Evolutionary conservation across 2,329 filamentous ascomycete species (phyloP), one percentile per base, ranked within the genome.

Genomic region (Tolypocladium tropicale): DNA sequence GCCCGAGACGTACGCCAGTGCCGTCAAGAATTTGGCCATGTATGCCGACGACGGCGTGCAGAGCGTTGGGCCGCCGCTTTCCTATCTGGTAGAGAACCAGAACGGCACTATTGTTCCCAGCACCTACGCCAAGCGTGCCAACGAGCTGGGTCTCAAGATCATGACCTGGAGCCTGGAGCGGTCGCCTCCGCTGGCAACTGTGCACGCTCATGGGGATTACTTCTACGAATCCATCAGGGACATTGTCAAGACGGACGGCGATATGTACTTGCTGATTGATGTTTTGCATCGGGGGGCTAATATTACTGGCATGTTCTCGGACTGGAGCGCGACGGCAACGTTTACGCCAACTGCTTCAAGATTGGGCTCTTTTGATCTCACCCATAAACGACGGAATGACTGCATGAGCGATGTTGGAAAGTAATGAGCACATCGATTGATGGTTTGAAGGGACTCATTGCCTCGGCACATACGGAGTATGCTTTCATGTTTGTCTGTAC

Each of bases 331-430:
- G 12, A 86, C 85, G 0, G 78, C 82, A 9, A 86, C 84, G 0
- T 89, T 61, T 89, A 87, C 68, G 86, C 85, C 60, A 89, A 87
- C 63, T 89, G 86, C 70, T 83, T 88, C 60, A 78, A 69, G 16
- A 59, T 72, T 9, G 46, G 46, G 2, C 18, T 50, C 16, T 50
- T 32, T 33, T 50, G 18, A 49, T 14, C 25, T 10, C n/a, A n/a
- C n/a, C n/a, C n/a, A n/a, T n/a, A n/a, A n/a, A n/a, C n/a, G 25
- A 30, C 3, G 43, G 9, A 12, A 28, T 48, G 43, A 25, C 6
- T 30, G 23, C 7, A 30, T 10, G 6, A 30, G 46, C 46, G 23
- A 46, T 14, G 41, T 23, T 9, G 14, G 9, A 18, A 28, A 46
- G 23, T 5, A 11, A 49, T 30, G 43, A 12, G 6, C 2, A 30